Evolutionary conservation across 192 early-diverging fungal genomes (phyloP).

Genomic region (Linnemannia elongata): DNA sequence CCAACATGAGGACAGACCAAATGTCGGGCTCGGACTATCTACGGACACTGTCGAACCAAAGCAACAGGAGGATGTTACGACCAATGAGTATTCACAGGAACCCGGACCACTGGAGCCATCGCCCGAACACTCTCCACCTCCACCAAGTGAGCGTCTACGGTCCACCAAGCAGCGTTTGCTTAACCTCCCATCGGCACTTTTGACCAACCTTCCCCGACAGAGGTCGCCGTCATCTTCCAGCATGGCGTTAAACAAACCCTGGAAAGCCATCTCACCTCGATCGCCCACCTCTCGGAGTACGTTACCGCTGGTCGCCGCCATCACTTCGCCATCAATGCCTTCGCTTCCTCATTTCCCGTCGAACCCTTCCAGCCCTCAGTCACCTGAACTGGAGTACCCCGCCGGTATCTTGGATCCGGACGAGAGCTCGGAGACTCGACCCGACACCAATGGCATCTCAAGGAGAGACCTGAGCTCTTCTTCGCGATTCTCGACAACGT

Average conservation of each 20-base stretch:
- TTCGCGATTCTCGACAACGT: neutral
- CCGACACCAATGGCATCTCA: neutral
- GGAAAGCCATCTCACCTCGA: conserved; percentile 21
- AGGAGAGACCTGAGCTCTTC: neutral
- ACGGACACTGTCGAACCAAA: conserved; percentile 2
- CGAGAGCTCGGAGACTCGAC: neutral
- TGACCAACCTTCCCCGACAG: conserved; percentile 4
- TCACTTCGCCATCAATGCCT: neutral
- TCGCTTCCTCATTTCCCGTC: neutral
- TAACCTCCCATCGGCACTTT: neutral
- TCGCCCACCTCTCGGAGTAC: conserved; percentile 14
- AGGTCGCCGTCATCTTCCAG: conserved; percentile 19
- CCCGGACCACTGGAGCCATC: neutral
- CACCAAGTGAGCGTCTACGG: neutral
- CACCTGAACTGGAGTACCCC: neutral
- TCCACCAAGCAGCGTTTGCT: neutral
- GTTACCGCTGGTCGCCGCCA: neutral
- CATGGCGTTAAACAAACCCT: conserved; percentile 7
- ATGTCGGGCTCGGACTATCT: conserved; percentile 13
- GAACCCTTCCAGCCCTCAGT: neutral
- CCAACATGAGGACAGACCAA: conserved; percentile 3
- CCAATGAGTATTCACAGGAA: conserved; percentile 10
- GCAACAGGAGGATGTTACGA: neutral
- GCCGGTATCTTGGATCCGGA: neutral
- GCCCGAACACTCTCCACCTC: conserved; percentile 1